Base-by-base conservation (phyloP, 2,329 filamentous ascomycete genomes). In the Daldinia sp. region DNA sequence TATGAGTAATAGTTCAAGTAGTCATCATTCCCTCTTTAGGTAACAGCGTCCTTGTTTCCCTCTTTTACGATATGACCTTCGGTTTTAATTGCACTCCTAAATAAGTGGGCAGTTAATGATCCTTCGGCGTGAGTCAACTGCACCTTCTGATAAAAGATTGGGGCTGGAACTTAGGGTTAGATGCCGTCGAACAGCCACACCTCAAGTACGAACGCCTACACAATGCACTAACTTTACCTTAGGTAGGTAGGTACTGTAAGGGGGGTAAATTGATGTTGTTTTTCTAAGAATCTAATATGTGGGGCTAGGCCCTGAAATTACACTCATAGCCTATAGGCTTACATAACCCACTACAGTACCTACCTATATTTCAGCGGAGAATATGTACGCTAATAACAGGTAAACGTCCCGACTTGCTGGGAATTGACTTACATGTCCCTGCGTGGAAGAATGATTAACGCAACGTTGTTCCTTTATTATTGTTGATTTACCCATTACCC, bases 71-170 rank as follows among this genome's bases (percentile, higher is more conserved):
- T 18, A 18, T 42, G 4, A n/a, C 18, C n/a, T 42, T 42, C 41
- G 13, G 2, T 5, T 13, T 12, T 39, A 13, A 3, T 39, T 15
- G 35, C 12, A 39, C 3, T 37, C 9, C 18, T n/a, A 42, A n/a
- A 42, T 7, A 13, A 4, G n/a, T 42, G 13, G 39, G 13, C n/a
- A 37, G 4, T 18, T 15, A 50, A n/a, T 30, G 15, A 4, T 18
- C 44, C 39, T 57, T 58, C 66, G 66, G 66, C 23, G 61, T 68
- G 66, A 68, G 66, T 68, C 66, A 68, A 61, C 33, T 46, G 12
- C 18, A 15, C n/a, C 33, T 6, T 18, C 51, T 39, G 20, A n/a
- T 9, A 35, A 9, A 1, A n/a, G n/a, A n/a, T n/a, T 2, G 20
- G 20, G 20, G 20, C 20, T 23, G 20, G 20, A 26, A 37, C 35